Conservation (phyloP, 768 basidiomycete species). For the Calocybe gangraenosa region DNA sequence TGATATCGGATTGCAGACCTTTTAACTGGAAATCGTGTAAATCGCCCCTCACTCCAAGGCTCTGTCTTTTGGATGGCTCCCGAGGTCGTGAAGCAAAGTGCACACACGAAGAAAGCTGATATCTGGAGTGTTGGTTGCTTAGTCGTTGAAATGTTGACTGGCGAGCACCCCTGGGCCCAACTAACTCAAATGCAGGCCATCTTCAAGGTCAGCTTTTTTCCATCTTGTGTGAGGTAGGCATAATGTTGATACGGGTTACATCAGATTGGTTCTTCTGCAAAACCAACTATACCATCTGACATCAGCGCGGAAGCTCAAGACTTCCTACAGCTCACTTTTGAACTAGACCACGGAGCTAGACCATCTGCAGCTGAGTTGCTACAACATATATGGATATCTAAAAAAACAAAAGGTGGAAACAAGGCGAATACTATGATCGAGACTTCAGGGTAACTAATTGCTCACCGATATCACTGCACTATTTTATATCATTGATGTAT, state of each 20-base stretch:
- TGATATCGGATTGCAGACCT: constrained; percentile 39
- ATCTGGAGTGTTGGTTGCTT: constrained; percentile 97
- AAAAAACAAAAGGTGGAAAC: constrained; percentile 26
- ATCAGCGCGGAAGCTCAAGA: constrained; percentile 86
- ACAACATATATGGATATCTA: constrained; percentile 67
- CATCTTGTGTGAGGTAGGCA: not conserved
- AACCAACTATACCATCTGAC: constrained; percentile 86
- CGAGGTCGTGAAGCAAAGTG: constrained; percentile 94
- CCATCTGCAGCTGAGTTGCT: constrained; percentile 77
- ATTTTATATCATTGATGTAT: constrained; percentile 3
- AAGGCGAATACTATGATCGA: constrained; percentile 12
- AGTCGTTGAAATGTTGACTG: constrained; percentile 95
- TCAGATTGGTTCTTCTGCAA: constrained; percentile 89
- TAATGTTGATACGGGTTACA: not conserved
- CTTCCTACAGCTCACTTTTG: constrained; percentile 84
- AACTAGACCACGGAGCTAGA: constrained; percentile 74
- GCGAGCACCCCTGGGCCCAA: constrained; percentile 93
- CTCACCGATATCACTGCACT: constrained; percentile 2
- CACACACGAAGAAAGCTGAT: constrained; percentile 88
- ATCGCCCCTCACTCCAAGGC: constrained; percentile 92
- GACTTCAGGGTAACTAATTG: constrained; percentile 7
- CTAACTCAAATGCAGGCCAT: constrained; percentile 99
- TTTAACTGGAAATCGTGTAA: constrained; percentile 60
- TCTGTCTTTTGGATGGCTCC: constrained; percentile 99
- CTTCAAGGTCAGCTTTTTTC: constrained; percentile 65